These are phyloP conservation scores for Eucalyptus guilfoylei DNA, from an alignment of 345 rosid genomes.

Conservation along the genomic window DNA sequence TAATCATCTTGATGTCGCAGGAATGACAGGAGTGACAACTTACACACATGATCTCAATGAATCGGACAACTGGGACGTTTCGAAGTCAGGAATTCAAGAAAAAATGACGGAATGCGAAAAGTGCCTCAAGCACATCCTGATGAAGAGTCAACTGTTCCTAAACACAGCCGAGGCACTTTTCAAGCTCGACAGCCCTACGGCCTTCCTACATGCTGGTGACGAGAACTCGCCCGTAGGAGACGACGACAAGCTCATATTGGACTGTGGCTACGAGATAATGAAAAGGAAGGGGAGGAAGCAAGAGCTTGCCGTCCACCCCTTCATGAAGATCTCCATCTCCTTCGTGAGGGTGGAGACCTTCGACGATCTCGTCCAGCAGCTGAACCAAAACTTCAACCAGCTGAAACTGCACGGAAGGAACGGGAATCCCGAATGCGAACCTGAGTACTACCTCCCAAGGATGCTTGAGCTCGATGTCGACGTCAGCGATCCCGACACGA, in stretches of 20 bases:
- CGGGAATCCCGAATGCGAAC: slow-evolving; percentile 12
- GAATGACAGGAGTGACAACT: not conserved
- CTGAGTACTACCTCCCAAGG: slow-evolving; percentile 49
- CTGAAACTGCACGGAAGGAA: slow-evolving; percentile 42
- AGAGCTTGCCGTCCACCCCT: slow-evolving; percentile 65
- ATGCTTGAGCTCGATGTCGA: slow-evolving; percentile 58
- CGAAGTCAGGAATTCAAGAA: slow-evolving; percentile 9
- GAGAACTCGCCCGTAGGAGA: slow-evolving; percentile 2
- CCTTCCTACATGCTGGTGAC: not conserved
- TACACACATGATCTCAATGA: not conserved
- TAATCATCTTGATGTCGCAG: slow-evolving; percentile 20
- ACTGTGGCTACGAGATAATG: slow-evolving; percentile 78
- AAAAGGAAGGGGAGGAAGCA: slow-evolving; percentile 65
- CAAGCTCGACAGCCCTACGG: slow-evolving; percentile 53
- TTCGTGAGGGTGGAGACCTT: slow-evolving; percentile 22
- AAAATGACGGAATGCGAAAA: slow-evolving; percentile 46
- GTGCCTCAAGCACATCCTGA: slow-evolving; percentile 48
- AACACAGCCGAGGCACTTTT: slow-evolving; percentile 73
- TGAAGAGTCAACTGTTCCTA: slow-evolving; percentile 52
- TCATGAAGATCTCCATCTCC: slow-evolving; percentile 19
- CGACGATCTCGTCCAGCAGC: slow-evolving; percentile 52
- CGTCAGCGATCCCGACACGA: slow-evolving; percentile 39
- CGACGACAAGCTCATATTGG: slow-evolving; percentile 47
- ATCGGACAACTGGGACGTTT: not conserved
- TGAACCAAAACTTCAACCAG: slow-evolving; percentile 42